A percentile compares a stretch with the other conserved stretches of the same genome.
Conservation (phyloP, 805 yeast genomes). For the Spencermartinsiella europaea region DNA sequence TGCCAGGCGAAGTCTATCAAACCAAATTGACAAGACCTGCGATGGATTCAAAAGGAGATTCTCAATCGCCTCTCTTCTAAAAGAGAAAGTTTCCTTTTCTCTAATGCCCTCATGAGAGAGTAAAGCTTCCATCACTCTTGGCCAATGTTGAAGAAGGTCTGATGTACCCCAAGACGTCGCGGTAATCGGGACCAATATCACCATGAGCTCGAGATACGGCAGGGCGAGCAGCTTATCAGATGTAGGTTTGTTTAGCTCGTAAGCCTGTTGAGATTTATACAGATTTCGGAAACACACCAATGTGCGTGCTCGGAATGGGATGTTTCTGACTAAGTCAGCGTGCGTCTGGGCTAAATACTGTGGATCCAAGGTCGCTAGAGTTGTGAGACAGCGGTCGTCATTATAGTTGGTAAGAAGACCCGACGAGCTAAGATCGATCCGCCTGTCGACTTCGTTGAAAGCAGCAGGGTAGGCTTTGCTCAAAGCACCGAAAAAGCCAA, state of each 20-base stretch:
- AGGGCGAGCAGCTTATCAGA: constrained; percentile 22
- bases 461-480: constrained; percentile 21
- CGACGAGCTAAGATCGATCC: constrained; percentile 20
- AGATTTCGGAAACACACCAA: constrained; percentile 27
- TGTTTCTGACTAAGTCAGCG: constrained; percentile 17
- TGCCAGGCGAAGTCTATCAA: constrained; percentile 9
- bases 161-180: constrained; percentile 22
- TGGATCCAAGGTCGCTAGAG: constrained; percentile 29
- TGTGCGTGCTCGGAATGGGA: constrained; percentile 26
- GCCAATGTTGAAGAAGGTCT: constrained; percentile 28
- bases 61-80: constrained; percentile 16
- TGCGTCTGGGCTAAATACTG: constrained; percentile 18
- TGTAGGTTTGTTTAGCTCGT: constrained; percentile 19
- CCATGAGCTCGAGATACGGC: constrained; percentile 25
- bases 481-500: constrained; percentile 24
- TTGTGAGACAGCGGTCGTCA: constrained; percentile 16
- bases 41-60: constrained; percentile 12
- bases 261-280: constrained; percentile 19
- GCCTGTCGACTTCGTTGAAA: constrained; percentile 25
- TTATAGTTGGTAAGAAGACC: not conserved
- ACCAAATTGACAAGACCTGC: constrained; percentile 16
- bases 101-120: constrained; percentile 22
- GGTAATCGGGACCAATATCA: constrained; percentile 24
- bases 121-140: constrained; percentile 27
- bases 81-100: constrained; percentile 14